Conservation (phyloP, 225 moss, liverwort and hornwort genomes). For the Antitrichia curtipendula region DNA sequence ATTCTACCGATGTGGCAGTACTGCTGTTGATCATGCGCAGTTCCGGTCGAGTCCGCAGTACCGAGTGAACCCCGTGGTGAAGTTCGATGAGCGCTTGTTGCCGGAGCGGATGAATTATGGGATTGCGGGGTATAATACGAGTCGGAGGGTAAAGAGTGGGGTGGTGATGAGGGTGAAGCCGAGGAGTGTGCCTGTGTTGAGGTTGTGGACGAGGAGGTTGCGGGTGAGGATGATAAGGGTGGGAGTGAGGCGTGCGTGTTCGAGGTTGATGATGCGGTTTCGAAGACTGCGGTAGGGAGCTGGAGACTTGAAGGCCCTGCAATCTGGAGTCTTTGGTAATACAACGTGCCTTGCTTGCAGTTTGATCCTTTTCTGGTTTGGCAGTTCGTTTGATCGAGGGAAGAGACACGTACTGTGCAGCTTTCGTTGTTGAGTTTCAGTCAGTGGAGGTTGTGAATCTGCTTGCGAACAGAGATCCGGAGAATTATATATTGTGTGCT, state of each 20-base stretch:
- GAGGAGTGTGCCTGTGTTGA: not conserved
- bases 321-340: not conserved
- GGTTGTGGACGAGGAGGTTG: not conserved
- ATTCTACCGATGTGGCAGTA: not conserved
- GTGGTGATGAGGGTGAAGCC: not conserved
- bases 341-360: not conserved
- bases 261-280: not conserved
- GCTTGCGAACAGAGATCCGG: not conserved
- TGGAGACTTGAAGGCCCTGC: not conserved
- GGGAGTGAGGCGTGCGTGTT: not conserved
- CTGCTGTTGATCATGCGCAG: not conserved
- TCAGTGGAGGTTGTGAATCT: not conserved
- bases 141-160: not conserved
- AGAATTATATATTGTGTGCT: not conserved
- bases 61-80: constrained; percentile 5
- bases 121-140: constrained; percentile 21
- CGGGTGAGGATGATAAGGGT: not conserved
- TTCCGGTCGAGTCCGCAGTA: constrained; percentile 20
- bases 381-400: not conserved
- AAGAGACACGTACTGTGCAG: not conserved
- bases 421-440: not conserved
- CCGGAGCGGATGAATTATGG: constrained; percentile 29
- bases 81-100: constrained; percentile 12
- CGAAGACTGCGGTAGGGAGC: not conserved
- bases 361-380: not conserved